Conservation (phyloP, 495 filamentous ascomycete genomes). For the Pyrenula aspistea region DNA sequence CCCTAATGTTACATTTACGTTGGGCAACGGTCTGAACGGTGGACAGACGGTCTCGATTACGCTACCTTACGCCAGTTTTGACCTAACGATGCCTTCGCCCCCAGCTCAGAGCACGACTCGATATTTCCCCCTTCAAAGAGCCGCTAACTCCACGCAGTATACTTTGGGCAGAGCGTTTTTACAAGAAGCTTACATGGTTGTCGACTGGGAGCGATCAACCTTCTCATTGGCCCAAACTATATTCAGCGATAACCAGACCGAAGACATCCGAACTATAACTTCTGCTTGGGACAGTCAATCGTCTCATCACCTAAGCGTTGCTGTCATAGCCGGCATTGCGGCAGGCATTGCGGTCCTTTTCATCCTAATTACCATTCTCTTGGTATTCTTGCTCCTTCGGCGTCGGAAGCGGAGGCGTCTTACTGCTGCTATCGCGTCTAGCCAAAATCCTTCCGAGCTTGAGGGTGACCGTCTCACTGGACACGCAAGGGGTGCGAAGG, state of each 20-base stretch:
- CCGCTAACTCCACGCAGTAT: slow-evolving; percentile 36
- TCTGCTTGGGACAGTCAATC: background rate
- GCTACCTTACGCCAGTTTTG: slow-evolving; percentile 42
- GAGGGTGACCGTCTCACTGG: background rate
- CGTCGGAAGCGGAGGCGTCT: background rate
- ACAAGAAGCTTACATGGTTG: slow-evolving; percentile 35
- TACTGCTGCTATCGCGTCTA: background rate
- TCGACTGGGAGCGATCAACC: slow-evolving; percentile 14
- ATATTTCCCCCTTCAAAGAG: slow-evolving; percentile 43
- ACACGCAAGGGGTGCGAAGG: background rate
- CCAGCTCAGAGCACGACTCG: slow-evolving; percentile 12
- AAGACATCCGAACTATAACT: background rate
- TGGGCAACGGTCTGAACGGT: slow-evolving; percentile 21
- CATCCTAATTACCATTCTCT: background rate
- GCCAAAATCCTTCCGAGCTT: background rate
- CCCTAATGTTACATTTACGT: slow-evolving; percentile 37
- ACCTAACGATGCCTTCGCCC: slow-evolving; percentile 26
- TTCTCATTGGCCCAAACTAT: slow-evolving; percentile 11
- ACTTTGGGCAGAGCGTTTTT: slow-evolving; percentile 43
- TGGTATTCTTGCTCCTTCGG: background rate
- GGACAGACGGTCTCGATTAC: slow-evolving; percentile 32
- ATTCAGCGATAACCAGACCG: background rate
- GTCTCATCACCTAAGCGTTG: background rate
- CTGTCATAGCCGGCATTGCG: background rate
- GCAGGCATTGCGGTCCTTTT: background rate